Conservation (phyloP, 2,329 filamentous ascomycete species). For the Ophioceras dolichostomum region DNA sequence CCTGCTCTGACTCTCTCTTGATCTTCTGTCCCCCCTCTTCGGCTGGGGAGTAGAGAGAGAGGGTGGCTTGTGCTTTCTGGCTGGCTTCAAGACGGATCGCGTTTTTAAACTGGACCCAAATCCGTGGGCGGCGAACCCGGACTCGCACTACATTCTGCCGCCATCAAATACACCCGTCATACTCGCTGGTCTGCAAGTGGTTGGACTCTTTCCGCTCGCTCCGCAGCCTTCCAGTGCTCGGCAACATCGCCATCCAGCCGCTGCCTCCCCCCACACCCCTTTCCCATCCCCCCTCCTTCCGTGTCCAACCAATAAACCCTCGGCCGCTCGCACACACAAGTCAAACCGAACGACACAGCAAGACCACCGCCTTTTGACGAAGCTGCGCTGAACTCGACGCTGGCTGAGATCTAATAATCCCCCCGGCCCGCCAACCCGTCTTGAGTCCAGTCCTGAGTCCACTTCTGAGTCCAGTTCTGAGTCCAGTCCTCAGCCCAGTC, state of each 20-base stretch:
- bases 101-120: slow-evolving; percentile 7
- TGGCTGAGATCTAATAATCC: slow-evolving; percentile 1
- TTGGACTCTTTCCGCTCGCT: neutral
- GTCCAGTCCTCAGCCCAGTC: no score
- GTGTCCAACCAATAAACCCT: no score
- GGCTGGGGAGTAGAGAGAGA: no score
- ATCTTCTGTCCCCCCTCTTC: slow-evolving; percentile 2
- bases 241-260: no score
- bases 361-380: slow-evolving; percentile 2
- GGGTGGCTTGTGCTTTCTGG: slow-evolving; percentile 8
- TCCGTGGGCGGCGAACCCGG: slow-evolving; percentile 8
- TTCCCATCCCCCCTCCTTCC: no score
- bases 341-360: no score
- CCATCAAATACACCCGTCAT: slow-evolving; percentile 24
- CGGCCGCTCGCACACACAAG: no score
- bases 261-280: no score
- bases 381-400: neutral
- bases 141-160: slow-evolving; percentile 18
- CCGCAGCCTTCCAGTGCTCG: no score
- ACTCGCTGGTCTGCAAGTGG: slow-evolving; percentile 13
- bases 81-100: slow-evolving; percentile 6
- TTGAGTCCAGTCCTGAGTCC: no score
- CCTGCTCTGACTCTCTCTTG: slow-evolving; percentile 7
- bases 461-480: no score
- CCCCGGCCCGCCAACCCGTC: no score